A percentile compares a stretch with the other conserved stretches of the same genome.
These are phyloP conservation scores for Pythium brachiatum DNA, from an alignment of 352 stramenopile genomes.

Conservation along the genomic window DNA sequence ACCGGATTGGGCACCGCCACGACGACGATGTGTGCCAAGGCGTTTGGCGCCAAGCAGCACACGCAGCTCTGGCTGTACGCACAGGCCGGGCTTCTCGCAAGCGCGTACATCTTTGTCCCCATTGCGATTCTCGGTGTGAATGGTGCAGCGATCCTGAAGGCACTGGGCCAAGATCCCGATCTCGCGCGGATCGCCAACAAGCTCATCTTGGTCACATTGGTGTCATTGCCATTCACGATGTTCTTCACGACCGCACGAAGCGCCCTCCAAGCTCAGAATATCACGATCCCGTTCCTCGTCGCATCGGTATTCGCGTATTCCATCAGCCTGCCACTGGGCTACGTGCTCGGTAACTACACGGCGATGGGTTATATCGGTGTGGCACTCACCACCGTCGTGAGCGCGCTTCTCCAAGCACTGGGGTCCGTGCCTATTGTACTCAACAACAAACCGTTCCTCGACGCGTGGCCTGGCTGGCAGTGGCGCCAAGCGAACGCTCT, in stretches of 20 bases:
- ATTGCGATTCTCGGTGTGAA: conserved; percentile 39
- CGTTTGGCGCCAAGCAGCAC: conserved; percentile 55
- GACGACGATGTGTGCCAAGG: conserved; percentile 65
- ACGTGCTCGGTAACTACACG: conserved; percentile 52
- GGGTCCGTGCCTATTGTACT: conserved; percentile 50
- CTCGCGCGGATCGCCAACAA: conserved; percentile 43
- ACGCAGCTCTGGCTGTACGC: conserved; percentile 62
- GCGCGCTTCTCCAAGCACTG: conserved; percentile 43
- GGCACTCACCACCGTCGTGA: conserved; percentile 45
- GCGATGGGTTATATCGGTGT: conserved; percentile 55
- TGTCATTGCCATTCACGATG: conserved; percentile 42
- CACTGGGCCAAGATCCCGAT: conserved; percentile 48
- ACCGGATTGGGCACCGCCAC: conserved; percentile 54
- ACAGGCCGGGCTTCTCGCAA: conserved; percentile 56
- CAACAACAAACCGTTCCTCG: conserved; percentile 44
- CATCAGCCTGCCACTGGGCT: conserved; percentile 42
- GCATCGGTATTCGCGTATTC: conserved; percentile 39
- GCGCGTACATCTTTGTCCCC: conserved; percentile 35
- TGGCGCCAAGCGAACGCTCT: conserved; percentile 33
- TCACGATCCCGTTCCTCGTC: conserved; percentile 51
- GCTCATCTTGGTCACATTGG: conserved; percentile 36
- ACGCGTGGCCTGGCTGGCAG: conserved; percentile 62
- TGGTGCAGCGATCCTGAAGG: conserved; percentile 42
- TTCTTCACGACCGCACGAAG: conserved; percentile 53
- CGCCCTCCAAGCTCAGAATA: conserved; percentile 60